A percentile compares a stretch with the other conserved stretches of the same genome.
Conservation (phyloP, 2,329 filamentous ascomycete species). For the Cladosporium sp. region DNA sequence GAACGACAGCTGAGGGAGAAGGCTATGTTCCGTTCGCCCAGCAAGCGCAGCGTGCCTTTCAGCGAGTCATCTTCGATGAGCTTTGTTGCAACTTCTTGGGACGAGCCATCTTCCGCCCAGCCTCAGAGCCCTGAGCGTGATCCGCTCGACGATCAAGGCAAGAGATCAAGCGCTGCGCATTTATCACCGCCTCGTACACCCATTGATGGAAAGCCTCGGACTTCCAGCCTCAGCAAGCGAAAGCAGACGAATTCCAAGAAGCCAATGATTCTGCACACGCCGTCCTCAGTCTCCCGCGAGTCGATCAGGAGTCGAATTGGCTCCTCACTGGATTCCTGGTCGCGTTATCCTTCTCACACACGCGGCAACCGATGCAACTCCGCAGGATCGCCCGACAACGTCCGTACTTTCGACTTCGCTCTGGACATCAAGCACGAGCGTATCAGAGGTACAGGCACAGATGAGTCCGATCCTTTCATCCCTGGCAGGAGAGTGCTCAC, state of each 20-base stretch:
- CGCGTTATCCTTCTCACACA: conserved; percentile 50
- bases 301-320: conserved; percentile 25
- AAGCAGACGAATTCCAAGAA: neutral
- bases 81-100: conserved; percentile 26
- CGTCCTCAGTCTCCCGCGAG: conserved; percentile 10
- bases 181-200: conserved; percentile 14
- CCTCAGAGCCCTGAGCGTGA: conserved; percentile 24
- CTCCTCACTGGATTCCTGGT: conserved; percentile 44
- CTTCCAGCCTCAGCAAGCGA: conserved; percentile 4
- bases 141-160: conserved; percentile 22
- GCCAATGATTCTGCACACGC: conserved; percentile 15
- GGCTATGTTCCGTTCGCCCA: conserved; percentile 36
- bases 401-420: conserved; percentile 48
- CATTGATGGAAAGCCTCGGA: neutral
- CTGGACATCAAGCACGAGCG: conserved; percentile 17
- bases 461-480: conserved; percentile 1
- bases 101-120: conserved; percentile 3
- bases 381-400: conserved; percentile 42
- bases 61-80: conserved; percentile 19
- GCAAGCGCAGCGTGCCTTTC: conserved; percentile 30
- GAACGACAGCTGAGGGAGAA: conserved; percentile 38
- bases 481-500: conserved; percentile 9
- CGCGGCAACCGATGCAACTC: conserved; percentile 44
- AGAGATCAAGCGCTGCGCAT: conserved; percentile 1
- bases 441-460: neutral